These are phyloP conservation scores for Fomitopsis schrenkii DNA, from an alignment of 1,284 basidiomycete species.

Conservation along the genomic window DNA sequence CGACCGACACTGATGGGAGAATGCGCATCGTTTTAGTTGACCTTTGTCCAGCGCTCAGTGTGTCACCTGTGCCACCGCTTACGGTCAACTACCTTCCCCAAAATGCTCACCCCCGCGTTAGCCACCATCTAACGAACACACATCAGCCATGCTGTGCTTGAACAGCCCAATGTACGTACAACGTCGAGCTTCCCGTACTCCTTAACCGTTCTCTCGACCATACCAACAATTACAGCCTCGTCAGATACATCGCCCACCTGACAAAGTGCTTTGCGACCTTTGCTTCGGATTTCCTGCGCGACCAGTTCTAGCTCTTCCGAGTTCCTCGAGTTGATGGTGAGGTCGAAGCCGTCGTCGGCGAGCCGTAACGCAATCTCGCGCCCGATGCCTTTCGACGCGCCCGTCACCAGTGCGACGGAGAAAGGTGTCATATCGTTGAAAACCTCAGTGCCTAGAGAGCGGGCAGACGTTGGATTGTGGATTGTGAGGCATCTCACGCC, in stretches of 20 bases:
- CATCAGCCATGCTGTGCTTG: too few species aligned
- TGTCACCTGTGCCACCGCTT: neutral
- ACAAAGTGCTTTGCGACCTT: conserved; percentile 11
- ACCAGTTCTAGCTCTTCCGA: conserved; percentile 11
- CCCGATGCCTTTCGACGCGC: conserved; percentile 26
- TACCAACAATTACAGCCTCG: conserved; percentile 20
- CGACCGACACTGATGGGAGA: neutral
- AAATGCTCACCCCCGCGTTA: conserved; percentile 25
- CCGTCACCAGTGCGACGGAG: conserved; percentile 21
- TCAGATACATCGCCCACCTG: conserved; percentile 20
- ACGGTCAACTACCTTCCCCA: conserved; percentile 19
- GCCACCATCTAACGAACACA: conserved; percentile 24
- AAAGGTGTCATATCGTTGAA: neutral
- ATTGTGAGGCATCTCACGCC: too few species aligned
- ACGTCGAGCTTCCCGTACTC: conserved; percentile 21
- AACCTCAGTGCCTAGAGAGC: neutral
- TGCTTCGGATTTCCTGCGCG: conserved; percentile 13
- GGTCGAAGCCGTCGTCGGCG: conserved; percentile 24
- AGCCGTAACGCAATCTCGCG: conserved; percentile 23
- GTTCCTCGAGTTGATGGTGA: conserved; percentile 20
- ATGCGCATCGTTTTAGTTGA: neutral
- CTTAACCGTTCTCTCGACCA: conserved; percentile 20
- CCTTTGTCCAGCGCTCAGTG: too few species aligned
- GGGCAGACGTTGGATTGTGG: too few species aligned
- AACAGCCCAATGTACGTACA: conserved; percentile 7